These are phyloP conservation scores for Boletus patriciae DNA, from an alignment of 768 basidiomycete genomes.

Conservation along the genomic window DNA sequence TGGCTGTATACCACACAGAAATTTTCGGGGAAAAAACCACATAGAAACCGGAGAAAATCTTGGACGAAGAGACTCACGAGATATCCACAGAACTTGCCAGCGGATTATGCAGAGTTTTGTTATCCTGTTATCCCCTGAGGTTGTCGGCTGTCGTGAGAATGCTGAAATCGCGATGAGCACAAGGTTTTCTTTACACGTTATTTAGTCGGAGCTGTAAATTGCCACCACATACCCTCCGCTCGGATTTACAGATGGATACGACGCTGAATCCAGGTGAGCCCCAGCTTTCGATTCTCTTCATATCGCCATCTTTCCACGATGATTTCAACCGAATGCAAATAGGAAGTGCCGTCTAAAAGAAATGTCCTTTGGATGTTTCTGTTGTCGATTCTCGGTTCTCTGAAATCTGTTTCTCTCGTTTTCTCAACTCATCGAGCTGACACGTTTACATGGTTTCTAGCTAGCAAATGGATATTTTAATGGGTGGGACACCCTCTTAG, in stretches of 20 bases:
- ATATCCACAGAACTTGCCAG: slow-evolving; percentile 17
- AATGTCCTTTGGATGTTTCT: slow-evolving; percentile 22
- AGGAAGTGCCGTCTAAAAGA: slow-evolving; percentile 40
- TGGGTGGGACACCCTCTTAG: too few species aligned
- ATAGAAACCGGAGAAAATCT: slow-evolving; percentile 7
- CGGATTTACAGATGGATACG: neutral
- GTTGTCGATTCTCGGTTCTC: slow-evolving; percentile 37
- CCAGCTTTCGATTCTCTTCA: neutral
- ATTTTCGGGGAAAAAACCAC: slow-evolving; percentile 17
- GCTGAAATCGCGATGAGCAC: slow-evolving; percentile 29
- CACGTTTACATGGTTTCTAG: slow-evolving; percentile 2
- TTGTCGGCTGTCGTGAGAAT: slow-evolving; percentile 40
- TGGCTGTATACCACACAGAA: slow-evolving; percentile 9
- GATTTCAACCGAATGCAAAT: slow-evolving; percentile 37
- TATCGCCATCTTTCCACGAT: slow-evolving; percentile 14
- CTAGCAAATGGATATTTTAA: neutral
- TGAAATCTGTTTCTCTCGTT: slow-evolving; percentile 17
- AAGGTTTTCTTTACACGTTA: slow-evolving; percentile 27
- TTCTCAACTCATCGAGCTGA: slow-evolving; percentile 5
- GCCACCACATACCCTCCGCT: slow-evolving; percentile 5
- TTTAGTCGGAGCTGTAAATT: slow-evolving; percentile 33
- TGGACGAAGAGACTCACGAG: slow-evolving; percentile 26
- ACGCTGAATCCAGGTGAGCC: slow-evolving; percentile 19
- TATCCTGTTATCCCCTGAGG: slow-evolving; percentile 36
- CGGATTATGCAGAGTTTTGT: slow-evolving; percentile 28